Conservation (phyloP, 345 rosid genomes). For the Punica granatum region DNA sequence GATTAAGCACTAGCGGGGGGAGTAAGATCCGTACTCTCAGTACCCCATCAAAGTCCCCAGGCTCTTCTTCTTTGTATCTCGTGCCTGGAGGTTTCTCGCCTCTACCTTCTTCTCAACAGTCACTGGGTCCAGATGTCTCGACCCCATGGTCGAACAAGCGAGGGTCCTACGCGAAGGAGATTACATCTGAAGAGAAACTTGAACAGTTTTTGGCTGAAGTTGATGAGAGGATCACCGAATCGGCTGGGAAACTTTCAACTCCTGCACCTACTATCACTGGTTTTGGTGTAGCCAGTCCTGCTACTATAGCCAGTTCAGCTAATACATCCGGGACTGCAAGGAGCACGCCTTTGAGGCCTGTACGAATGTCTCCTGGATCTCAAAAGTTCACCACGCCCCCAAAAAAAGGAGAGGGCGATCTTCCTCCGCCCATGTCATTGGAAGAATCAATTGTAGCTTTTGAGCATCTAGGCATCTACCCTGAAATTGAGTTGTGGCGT, state of each 20-base stretch:
- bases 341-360: constrained; percentile 82
- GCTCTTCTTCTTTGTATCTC: constrained; percentile 64
- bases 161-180: constrained; percentile 45
- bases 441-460: constrained; percentile 87
- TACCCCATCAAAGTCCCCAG: constrained; percentile 54
- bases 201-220: constrained; percentile 77
- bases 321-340: constrained; percentile 75
- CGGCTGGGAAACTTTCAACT: constrained; percentile 65
- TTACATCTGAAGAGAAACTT: constrained; percentile 80
- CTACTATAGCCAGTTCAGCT: constrained; percentile 56
- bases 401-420: constrained; percentile 92
- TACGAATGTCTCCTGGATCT: constrained; percentile 95
- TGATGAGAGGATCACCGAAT: constrained; percentile 65
- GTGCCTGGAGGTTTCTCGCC: constrained; percentile 50
- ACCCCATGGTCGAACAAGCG: constrained; percentile 80
- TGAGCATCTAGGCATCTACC: constrained; percentile 68
- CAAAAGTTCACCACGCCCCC: constrained; percentile 94
- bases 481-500: constrained; percentile 87
- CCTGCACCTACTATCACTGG: constrained; percentile 70
- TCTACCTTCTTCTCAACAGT: constrained; percentile 42
- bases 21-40: constrained; percentile 36
- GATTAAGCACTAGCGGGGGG: constrained; percentile 36
- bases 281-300: constrained; percentile 64
- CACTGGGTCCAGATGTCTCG: constrained; percentile 58
- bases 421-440: constrained; percentile 83